Percentiles rank a stretch among this genome's conserved stretches.
Conservation (phyloP, 768 basidiomycete species). For the Lactarius evosmus region DNA sequence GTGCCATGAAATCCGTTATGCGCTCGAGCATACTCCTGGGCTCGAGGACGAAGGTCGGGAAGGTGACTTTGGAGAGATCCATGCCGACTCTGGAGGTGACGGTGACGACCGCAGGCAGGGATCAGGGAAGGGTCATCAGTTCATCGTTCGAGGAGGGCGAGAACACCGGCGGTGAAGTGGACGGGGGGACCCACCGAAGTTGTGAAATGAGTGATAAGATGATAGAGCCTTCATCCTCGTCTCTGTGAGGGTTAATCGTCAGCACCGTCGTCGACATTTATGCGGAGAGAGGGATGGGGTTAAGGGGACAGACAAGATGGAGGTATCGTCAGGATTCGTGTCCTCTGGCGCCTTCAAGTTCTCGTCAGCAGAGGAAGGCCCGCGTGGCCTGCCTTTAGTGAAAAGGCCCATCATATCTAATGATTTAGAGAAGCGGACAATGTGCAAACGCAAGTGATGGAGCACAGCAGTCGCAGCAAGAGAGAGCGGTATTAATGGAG, state of each 20-base stretch:
- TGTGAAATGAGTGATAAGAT: conserved; percentile 86
- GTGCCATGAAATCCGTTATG: conserved; percentile 99
- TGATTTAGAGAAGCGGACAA: neutral
- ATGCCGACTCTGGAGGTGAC: conserved; percentile 71
- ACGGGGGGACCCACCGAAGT: conserved; percentile 56
- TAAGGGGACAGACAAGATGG: conserved; percentile 66
- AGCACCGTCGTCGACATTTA: conserved; percentile 33
- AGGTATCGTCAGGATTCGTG: conserved; percentile 85
- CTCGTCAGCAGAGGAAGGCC: conserved; percentile 54
- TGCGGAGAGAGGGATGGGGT: conserved; percentile 23
- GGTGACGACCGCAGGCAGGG: neutral
- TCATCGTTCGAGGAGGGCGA: neutral
- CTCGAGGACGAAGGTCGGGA: conserved; percentile 94
- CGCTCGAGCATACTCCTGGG: conserved; percentile 97
- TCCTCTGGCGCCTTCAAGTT: conserved; percentile 77
- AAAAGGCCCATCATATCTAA: conserved; percentile 74
- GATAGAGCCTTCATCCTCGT: conserved; percentile 91
- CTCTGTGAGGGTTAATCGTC: conserved; percentile 46
- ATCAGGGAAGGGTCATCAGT: neutral
- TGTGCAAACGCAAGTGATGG: neutral
- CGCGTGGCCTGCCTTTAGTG: conserved; percentile 63
- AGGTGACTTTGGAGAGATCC: conserved; percentile 94
- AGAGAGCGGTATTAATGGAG: neutral
- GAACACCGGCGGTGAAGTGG: too few species aligned
- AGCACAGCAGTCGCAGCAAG: too few species aligned